Evolutionary conservation across 768 basidiomycete species (phyloP).

Genomic region (Naganishia friedmannii): DNA sequence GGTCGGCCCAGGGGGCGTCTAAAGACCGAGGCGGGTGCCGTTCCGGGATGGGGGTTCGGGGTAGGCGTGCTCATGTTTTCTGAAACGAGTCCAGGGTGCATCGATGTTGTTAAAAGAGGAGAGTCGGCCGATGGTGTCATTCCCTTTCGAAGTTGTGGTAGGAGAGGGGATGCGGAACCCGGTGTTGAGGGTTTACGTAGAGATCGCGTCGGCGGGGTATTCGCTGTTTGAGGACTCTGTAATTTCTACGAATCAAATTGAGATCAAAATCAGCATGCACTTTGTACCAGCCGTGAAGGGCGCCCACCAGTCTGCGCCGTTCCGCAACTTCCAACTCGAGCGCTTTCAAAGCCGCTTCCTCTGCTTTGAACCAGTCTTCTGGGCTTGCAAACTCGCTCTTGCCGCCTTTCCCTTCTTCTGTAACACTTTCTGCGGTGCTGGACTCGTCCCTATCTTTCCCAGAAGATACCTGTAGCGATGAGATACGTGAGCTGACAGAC

Average conservation of each 20-base stretch:
- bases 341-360: slow-evolving; percentile 42
- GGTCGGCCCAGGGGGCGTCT: slow-evolving; percentile 1
- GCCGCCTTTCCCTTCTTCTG: background rate
- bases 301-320: slow-evolving; percentile 9
- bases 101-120: slow-evolving; percentile 15
- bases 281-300: background rate
- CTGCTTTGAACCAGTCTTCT: slow-evolving; percentile 46
- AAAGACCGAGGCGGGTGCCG: slow-evolving; percentile 8
- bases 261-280: background rate
- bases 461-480: background rate
- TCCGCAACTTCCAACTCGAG: slow-evolving; percentile 41
- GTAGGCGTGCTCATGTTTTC: slow-evolving; percentile 13
- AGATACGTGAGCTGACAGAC: background rate
- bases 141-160: slow-evolving; percentile 17
- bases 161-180: slow-evolving; percentile 1
- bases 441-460: background rate
- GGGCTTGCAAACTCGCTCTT: slow-evolving; percentile 4
- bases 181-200: background rate
- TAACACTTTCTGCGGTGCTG: background rate
- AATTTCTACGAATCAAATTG: background rate
- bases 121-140: slow-evolving; percentile 10
- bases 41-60: background rate
- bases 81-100: slow-evolving; percentile 1
- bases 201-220: background rate
- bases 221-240: background rate